phyloP scores from a whole-genome alignment of 2,329 filamentous ascomycete species.

The Sporothrix protearum region DNA sequence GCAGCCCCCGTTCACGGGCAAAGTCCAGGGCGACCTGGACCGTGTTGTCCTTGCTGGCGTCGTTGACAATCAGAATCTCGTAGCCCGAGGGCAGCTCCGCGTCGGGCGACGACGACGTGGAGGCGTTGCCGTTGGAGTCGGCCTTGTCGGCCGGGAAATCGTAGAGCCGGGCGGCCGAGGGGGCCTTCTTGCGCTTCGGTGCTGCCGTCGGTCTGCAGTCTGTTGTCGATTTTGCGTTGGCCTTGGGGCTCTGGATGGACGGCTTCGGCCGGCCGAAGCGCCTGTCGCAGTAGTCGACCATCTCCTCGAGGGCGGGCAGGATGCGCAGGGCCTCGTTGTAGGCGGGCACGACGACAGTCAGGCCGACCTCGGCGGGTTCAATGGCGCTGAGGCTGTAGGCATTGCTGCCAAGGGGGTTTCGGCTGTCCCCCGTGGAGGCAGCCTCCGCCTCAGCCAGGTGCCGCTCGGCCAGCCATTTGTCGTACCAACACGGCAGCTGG shows the following conservation, averaged over 20 bases:
- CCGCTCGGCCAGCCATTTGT: constrained; percentile 64
- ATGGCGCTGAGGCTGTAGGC: constrained; percentile 56
- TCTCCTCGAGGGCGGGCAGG: constrained; percentile 81
- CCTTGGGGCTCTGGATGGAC: constrained; percentile 29
- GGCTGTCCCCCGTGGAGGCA: constrained; percentile 9
- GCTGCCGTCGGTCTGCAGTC: constrained; percentile 20
- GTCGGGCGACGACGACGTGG: neutral
- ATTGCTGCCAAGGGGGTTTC: constrained; percentile 35
- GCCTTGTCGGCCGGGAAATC: constrained; percentile 38
- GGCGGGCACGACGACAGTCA: constrained; percentile 89
- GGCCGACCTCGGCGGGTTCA: constrained; percentile 72
- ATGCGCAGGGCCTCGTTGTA: constrained; percentile 91
- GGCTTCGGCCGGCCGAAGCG: constrained; percentile 59
- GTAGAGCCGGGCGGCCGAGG: constrained; percentile 30
- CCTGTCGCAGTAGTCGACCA: constrained; percentile 77
- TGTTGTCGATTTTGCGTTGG: constrained; percentile 24
- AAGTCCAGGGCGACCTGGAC: constrained; percentile 77
- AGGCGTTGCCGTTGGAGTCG: constrained; percentile 29
- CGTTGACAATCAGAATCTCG: constrained; percentile 89
- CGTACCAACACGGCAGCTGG: constrained; percentile 82
- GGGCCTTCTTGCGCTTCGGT: constrained; percentile 13
- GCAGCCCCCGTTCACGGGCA: constrained; percentile 66
- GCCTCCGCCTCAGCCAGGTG: constrained; percentile 42
- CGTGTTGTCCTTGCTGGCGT: constrained; percentile 81
- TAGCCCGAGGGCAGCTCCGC: constrained; percentile 56